A percentile compares a stretch with the other conserved stretches of the same genome.
Evolutionary conservation across 1,139 yeast genomes (phyloP).

Genomic region (Hansenula lynferdii): DNA sequence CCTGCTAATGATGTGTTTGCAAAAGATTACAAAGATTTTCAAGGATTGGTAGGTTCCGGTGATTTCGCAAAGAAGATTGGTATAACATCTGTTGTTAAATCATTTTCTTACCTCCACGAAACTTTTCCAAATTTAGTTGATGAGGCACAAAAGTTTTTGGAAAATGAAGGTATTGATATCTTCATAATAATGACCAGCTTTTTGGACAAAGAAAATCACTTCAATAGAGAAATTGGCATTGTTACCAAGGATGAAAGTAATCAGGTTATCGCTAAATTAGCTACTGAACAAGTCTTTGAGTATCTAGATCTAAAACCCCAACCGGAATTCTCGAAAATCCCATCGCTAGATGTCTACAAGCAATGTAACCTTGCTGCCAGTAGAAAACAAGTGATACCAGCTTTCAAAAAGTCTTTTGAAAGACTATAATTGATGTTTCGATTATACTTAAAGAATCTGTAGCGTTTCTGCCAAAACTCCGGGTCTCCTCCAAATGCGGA

Average conservation of each 20-base stretch:
- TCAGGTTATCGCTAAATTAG: slow-evolving; percentile 25
- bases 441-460: too few relatives aligned
- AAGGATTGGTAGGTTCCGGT: slow-evolving; percentile 31
- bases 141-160: slow-evolving; percentile 34
- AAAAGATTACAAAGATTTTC: slow-evolving; percentile 82
- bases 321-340: slow-evolving; percentile 1
- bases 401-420: slow-evolving; percentile 12
- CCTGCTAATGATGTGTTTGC: slow-evolving; percentile 55
- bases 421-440: slow-evolving; percentile 10
- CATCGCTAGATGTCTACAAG: slow-evolving; percentile 28
- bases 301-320: slow-evolving; percentile 29
- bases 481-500: too few relatives aligned
- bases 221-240: slow-evolving; percentile 53
- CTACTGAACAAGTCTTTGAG: slow-evolving; percentile 25
- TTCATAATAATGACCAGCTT: slow-evolving; percentile 62
- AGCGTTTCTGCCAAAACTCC: too few relatives aligned
- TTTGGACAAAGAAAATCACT: slow-evolving; percentile 36
- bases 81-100: slow-evolving; percentile 68
- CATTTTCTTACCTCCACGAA: slow-evolving; percentile 51
- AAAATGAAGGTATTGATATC: slow-evolving; percentile 43
- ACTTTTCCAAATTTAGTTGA: slow-evolving; percentile 33
- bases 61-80: slow-evolving; percentile 43
- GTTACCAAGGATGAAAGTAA: slow-evolving; percentile 23
- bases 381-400: slow-evolving; percentile 61
- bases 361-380: slow-evolving; percentile 62